Base-by-base conservation (phyloP, 2,329 filamentous ascomycete genomes). In the Stachybotrys elegans region DNA sequence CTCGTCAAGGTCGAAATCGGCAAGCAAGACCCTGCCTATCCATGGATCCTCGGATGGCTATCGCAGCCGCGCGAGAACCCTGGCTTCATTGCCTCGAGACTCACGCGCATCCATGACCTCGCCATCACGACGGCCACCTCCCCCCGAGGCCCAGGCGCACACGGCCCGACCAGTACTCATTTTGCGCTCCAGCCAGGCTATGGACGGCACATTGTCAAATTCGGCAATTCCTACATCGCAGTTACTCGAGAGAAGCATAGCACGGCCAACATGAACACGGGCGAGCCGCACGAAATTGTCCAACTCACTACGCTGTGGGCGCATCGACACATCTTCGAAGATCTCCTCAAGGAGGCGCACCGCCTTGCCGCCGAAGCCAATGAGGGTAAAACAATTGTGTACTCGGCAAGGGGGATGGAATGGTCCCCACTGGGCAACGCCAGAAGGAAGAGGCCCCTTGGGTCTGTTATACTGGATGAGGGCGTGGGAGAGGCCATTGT, bases 1-100 rank as follows among this genome's bases (percentile, higher is more conserved):
- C 82, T 98, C 22, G 88, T 97, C 56, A 90, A 96, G 57, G 83
- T 98, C 57, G 93, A 98, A 67, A 95, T 98, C 65, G 92, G 88
- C 64, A 87, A 89, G 60, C 88, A 92, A 57, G 93, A 98, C 67
- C 83, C 89, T 36, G 91, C 92, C 2, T 98, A 97, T 62, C 83
- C 83, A 32, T 97, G 91, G 92, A 82, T 98, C 34, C 76, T 98
- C 9, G 84, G 91, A 51, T 98, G 93, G 91, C 86, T 98, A 63
- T 91, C 90, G 6, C 78, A 88, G 44, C 88, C 89, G 51, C 88
- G 90, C 42, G 76, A 82, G 43, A 66, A 72, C 58, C 71, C 57
- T 54, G 87, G 74, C 48, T 85, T 76, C 58, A 67, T 84, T 27
- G 73, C 75, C 17, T 75, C 70, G 22, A 75, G 72, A 32, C 61